phyloP scores from a whole-genome alignment of 148 eudicot species.

The Vaccinium corymbosum region DNA sequence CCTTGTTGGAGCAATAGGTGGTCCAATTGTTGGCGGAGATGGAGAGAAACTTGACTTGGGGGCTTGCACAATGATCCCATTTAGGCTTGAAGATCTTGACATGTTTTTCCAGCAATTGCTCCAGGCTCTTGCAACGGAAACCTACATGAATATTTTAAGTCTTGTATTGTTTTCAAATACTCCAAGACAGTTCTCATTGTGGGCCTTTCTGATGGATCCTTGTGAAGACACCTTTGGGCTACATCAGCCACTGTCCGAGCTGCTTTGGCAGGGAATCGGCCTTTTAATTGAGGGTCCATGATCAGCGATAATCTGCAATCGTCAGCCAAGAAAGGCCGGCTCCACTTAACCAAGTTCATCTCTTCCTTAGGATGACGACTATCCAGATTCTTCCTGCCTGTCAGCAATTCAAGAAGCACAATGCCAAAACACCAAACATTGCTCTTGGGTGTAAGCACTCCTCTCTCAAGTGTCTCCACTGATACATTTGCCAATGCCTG shows the following conservation, averaged over 20 bases:
- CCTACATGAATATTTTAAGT: conserved; percentile 63
- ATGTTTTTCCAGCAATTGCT: conserved; percentile 49
- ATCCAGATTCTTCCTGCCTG: conserved; percentile 82
- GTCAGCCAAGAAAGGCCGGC: conserved; percentile 76
- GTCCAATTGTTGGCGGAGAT: conserved; percentile 40
- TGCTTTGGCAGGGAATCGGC: conserved; percentile 77
- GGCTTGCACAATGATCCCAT: conserved; percentile 41
- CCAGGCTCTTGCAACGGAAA: conserved; percentile 90
- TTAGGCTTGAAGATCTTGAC: conserved; percentile 73
- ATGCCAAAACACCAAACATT: conserved; percentile 91
- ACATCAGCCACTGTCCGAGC: conserved; percentile 76
- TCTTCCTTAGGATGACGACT: conserved; percentile 70
- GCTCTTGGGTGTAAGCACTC: conserved; percentile 86
- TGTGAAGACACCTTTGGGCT: conserved; percentile 82
- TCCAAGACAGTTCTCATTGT: conserved; percentile 79
- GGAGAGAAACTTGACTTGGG: conserved; percentile 48
- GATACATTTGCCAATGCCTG: conserved; percentile 82
- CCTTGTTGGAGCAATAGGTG: conserved; percentile 40
- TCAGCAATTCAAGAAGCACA: conserved; percentile 80
- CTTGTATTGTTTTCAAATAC: conserved; percentile 66
- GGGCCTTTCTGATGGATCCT: conserved; percentile 90
- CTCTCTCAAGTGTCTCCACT: conserved; percentile 74
- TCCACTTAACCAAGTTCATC: conserved; percentile 86
- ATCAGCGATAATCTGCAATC: conserved; percentile 74
- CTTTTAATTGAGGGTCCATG: conserved; percentile 88